Evolutionary conservation across 129 eudicot species (phyloP).

Genomic region (Flaveria sonorensis): DNA sequence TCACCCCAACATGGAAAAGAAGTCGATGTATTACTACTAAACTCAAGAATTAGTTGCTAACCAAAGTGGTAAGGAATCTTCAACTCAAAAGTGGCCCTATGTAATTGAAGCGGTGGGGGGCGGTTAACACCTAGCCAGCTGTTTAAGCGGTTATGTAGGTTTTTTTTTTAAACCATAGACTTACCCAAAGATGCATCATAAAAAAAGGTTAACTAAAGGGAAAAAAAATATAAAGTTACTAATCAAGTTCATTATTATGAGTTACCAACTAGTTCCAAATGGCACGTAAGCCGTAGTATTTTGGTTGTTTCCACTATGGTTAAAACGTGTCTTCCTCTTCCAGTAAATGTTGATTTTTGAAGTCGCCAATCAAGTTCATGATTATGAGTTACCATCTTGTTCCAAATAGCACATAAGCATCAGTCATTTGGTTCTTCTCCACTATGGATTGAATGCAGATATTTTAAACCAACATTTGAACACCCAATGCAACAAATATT

Average conservation of each 20-base stretch:
- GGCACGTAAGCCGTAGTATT: not conserved
- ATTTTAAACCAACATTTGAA: not conserved
- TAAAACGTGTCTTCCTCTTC: not conserved
- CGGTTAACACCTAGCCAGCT: not conserved
- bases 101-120: not conserved
- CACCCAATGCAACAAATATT: not conserved
- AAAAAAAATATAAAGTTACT: not conserved
- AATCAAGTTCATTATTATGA: not conserved
- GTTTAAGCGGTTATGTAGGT: not conserved
- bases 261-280: not conserved
- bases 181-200: conserved; percentile 1
- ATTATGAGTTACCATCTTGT: not conserved
- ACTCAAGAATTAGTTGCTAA: not conserved
- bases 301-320: not conserved
- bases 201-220: not conserved
- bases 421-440: not conserved
- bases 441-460: not conserved
- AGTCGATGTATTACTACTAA: not conserved
- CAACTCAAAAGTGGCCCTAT: not conserved
- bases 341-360: not conserved
- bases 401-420: not conserved
- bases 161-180: not conserved
- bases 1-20: not conserved
- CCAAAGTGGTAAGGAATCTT: not conserved
- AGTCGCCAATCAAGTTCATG: not conserved